Evolutionary conservation across 768 basidiomycete genomes (phyloP), one percentile per base, ranked within the genome.

Genomic region (Sistotremastrum suecicum): DNA sequence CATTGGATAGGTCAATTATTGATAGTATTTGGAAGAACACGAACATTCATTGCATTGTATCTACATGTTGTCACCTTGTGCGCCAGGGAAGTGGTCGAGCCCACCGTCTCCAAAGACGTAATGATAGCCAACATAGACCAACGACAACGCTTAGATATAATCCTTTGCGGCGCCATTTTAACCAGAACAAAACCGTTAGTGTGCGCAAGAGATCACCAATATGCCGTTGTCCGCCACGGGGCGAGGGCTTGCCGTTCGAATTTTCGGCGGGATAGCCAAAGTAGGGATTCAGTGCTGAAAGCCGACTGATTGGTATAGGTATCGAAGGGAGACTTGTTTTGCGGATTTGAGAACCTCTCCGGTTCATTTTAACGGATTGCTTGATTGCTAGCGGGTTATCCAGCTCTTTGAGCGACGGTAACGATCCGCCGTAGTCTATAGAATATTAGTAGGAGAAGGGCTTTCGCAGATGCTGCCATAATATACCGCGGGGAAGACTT

Each of bases 121-220:
- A 2, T 20, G 20, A 20, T 20, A 20, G 20, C 20, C 20, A 20
- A 20, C 20, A 20, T 20, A 20, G 20, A 20, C 20, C 20, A 20
- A 20, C 2, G 20, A 20, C 2, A 20, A 20, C 2, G 20, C 20
- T 20, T 20, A 20, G 20, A 20, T 20, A 20, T 20, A 20, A 20
- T 20, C 20, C 20, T 2, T 20, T 20, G 20, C 20, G 20, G 20
- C 20, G 20, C 82, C 83, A 84, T 33, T 74, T 71, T 50, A 66
- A 61, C 81, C 83, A 83, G 61, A 78, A 78, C 8, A 87, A 66
- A 34, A 67, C 55, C 3, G 66, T 65, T 30, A 87, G 69, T 2
- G 83, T 86, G 38, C 67, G 68, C 20, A 68, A 55, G 29, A 87
- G 69, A 57, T 84, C 82, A 52, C 80, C 71, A 50, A 79, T 80